Evolutionary conservation across 31 red algal species (phyloP), one percentile per base, ranked within the genome.

Genomic region (Odonthalia washingtoniensis): DNA sequence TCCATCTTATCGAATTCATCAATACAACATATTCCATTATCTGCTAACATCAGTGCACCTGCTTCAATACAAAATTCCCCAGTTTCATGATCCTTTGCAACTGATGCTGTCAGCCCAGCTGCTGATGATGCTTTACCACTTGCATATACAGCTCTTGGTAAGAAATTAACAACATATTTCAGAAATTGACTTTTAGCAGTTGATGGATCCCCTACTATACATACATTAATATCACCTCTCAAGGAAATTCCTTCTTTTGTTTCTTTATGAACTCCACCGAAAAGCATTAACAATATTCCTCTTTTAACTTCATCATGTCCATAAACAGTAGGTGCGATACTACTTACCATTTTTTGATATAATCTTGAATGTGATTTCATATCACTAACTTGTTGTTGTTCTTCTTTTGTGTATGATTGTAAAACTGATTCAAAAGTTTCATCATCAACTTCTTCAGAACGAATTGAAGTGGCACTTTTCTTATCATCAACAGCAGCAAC

Each of bases 1-100:
- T 99, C 93, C 98, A 99, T 99, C 67, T 99, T 99, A 74, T 99
- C 97, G 60, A 99, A 99, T 65, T 99, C 97, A 62, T 99, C 97
- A 63, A 99, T 99, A 39, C 94, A 96, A 75, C 97, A 99, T 21
- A 99, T 94, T 0, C 95, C 94, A 72, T 99, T 99, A 60, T 97
- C 98, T 17, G 95, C 98, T 17, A 99, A 90, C 98, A 99, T 99
- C n/a, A 99, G 98, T 12, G 98, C 98, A 4, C 98, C 98, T 14
- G 98, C 98, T 85, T 99, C 98, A 26, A 99, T 99, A 60, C 92
- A 97, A 64, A 99, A 95, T 57, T 99, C 98, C 40, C 93, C 93
- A 62, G 98, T 99, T 52, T 99, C 98, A 72, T 86, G 70, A 68
- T 99, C 98, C 75, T 99, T 99, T 14, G 92, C 92, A 4, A 99